phyloP scores from a whole-genome alignment of 345 rosid genomes.

The Syzygium jambos region DNA sequence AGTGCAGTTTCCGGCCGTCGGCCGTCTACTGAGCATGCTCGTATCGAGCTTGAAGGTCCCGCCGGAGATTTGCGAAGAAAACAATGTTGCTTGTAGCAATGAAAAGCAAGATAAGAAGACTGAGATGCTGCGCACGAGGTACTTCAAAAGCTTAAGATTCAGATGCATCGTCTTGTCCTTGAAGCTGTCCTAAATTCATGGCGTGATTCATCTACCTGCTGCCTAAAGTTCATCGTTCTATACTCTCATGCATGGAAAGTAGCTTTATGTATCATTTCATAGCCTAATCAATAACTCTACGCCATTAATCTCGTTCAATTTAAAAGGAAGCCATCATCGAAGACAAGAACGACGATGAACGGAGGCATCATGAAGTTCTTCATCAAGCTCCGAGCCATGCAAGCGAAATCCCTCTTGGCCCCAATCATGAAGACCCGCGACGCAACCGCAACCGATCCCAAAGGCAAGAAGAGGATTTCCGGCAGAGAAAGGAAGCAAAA shows the following conservation, averaged over 20 bases:
- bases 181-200: no score
- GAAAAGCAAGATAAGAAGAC: not conserved
- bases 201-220: no score
- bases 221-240: no score
- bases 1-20: constrained; percentile 11
- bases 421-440: constrained; percentile 13
- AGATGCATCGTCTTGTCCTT: not conserved
- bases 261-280: no score
- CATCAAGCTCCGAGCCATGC: constrained; percentile 16
- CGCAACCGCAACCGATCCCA: not conserved
- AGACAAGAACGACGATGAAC: no score
- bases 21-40: constrained; percentile 2
- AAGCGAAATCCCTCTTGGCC: constrained; percentile 10
- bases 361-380: constrained; percentile 17
- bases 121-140: constrained; percentile 7
- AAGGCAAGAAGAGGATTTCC: not conserved
- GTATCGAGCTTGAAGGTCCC: constrained; percentile 1
- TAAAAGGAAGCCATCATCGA: no score
- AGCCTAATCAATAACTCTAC: no score
- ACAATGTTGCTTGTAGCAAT: not conserved
- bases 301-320: no score
- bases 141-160: not conserved
- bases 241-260: no score
- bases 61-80: not conserved
- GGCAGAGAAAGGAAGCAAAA: not conserved